Evolutionary conservation across 192 early-diverging fungal genomes (phyloP).

Genomic region (Gorgonomyces haynaldii): DNA sequence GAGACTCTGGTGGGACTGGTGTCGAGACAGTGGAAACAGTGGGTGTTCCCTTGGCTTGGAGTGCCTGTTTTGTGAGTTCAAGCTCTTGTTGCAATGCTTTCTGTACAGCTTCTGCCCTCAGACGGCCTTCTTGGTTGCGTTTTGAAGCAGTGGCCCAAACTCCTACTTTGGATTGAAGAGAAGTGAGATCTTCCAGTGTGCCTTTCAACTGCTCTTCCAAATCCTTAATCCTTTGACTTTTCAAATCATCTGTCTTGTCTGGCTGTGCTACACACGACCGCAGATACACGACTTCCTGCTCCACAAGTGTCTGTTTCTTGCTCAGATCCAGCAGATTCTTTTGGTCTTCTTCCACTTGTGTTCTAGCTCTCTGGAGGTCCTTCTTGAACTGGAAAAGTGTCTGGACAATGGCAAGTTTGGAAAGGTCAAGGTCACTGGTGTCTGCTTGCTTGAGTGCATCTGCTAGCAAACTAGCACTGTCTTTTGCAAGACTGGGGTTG

Average conservation of each 20-base stretch:
- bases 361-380: conserved; percentile 16
- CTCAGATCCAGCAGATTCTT: conserved; percentile 5
- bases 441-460: too few species aligned
- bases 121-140: conserved; percentile 20
- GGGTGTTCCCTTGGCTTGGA: too few species aligned
- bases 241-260: background rate
- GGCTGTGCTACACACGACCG: background rate
- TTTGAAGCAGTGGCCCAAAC: conserved; percentile 20
- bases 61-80: too few species aligned
- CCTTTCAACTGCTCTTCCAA: conserved; percentile 9
- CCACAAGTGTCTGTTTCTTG: conserved; percentile 4
- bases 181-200: conserved; percentile 3
- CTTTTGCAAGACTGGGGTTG: background rate
- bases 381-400: conserved; percentile 16
- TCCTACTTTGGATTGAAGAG: conserved; percentile 17
- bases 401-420: conserved; percentile 15
- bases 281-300: conserved; percentile 14
- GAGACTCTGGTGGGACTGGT: too few species aligned
- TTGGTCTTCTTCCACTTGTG: conserved; percentile 14
- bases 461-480: background rate
- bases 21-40: too few species aligned
- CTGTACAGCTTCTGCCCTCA: conserved; percentile 19
- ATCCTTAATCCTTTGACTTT: conserved; percentile 9
- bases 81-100: conserved; percentile 13
- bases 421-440: too few species aligned